Evolutionary conservation across 129 eudicot species (phyloP), one percentile per base, ranked within the genome.

Genomic region (Artemisia argyi): DNA sequence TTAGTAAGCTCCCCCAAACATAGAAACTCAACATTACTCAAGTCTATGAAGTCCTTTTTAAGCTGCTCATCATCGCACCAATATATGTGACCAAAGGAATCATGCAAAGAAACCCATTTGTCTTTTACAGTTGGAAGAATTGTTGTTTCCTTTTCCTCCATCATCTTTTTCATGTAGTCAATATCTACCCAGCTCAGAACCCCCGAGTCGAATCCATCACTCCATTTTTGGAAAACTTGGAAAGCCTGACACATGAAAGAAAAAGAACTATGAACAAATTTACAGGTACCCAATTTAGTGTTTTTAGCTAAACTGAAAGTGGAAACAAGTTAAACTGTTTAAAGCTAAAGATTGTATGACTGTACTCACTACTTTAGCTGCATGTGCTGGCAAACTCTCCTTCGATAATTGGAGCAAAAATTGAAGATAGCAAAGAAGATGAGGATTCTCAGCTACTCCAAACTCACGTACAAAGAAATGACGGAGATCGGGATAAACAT

Each of bases 51-150:
- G 71, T 91, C 96, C 69, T 80, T 78, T 76, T 70, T 80, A 46
- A 91, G 73, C 20, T 73, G 61, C 26, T 88, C 90, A 66, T 91
- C 96, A 64, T 88, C 84, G 57, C 78, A 88, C 96, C 96, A 91
- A 79, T 96, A 88, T 30, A 88, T 22, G 18, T 86, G 82, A 60
- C 97, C 96, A 80, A 74, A 84, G 1, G 87, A 86, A 26, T 82
- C 61, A 79, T 88, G 86, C 65, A 91, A 83, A 11, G 97, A 91
- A 73, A 91, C 96, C 97, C 97, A 91, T 82, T 81, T 84, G 75
- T 91, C 90, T 80, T 73, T 83, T 35, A 70, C 71, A 28, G 97
- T 85, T 62, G 97, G 97, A 53, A 91, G 90, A 24, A 91, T 83
- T 12, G 68, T 61, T 53, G 5, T 79, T 59, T 88, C 87, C 81